Base-by-base conservation (phyloP, 2,329 filamentous ascomycete species). In the Hypoxylon sp. region DNA sequence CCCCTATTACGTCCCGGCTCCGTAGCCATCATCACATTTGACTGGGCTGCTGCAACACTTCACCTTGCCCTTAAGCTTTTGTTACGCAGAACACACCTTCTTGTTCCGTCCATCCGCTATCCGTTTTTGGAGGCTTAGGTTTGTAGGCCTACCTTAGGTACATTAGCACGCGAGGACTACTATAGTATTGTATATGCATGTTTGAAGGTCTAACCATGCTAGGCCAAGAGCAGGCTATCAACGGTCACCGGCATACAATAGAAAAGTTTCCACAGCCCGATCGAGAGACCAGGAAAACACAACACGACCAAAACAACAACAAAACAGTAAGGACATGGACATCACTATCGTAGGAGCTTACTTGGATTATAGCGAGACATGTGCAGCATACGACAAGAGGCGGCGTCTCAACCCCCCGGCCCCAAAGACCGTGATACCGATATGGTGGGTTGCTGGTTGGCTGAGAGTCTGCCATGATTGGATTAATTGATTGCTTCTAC, bases 1-100 rank as follows among this genome's bases (percentile, higher is more conserved):
- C 64, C 71, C 71, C 68, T 70, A 73, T 72, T 75, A 70, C 74
- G 67, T 62, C 57, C 52, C 50, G 44, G 54, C 67, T 69, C 67
- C 59, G 54, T 69, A 54, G 54, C 46, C 52, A 63, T 71, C 63
- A 69, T 72, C 69, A 66, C 58, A 66, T 69, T 35, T 47, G 39
- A 52, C 55, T 48, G 22, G 58, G 61, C 59, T 59, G 35, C 26
- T 54, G 24, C 33, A 50, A 19, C 35, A 35, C 24, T 64, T 71
- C 50, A 63, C 60, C 64, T 71, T 59, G 35, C 61, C 55, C 46
- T 52, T 48, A 44, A 58, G 37, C 17, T n/a, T 67, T 57, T 51
- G 61, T 58, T 64, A 65, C 59, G 63, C 63, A 69, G 53, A 63
- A 62, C 66, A 71, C 63, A 69, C 69, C 66, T 67, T 71, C 59